Conservation (phyloP, 2,329 filamentous ascomycete species). For the Arthrobotrys sinensis region DNA sequence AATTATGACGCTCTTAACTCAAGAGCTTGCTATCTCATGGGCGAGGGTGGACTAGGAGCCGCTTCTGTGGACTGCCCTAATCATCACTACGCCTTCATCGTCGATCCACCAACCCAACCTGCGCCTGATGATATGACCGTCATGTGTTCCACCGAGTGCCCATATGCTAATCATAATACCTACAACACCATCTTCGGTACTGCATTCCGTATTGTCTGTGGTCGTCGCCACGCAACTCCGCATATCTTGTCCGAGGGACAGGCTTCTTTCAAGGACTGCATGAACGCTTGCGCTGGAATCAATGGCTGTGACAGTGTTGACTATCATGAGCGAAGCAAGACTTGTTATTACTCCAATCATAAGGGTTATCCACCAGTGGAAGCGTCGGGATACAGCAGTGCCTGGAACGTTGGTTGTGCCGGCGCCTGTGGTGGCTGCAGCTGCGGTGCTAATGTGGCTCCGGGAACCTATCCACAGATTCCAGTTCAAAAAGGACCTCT, state of each 20-base stretch:
- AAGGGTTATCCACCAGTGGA: conserved; percentile 47
- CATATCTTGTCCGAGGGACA: conserved; percentile 49
- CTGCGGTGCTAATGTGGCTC: conserved; percentile 32
- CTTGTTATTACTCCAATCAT: conserved; percentile 50
- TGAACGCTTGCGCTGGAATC: conserved; percentile 49
- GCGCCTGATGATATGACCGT: conserved; percentile 47
- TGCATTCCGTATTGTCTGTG: conserved; percentile 45
- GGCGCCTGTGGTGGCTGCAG: conserved; percentile 41
- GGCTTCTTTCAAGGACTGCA: conserved; percentile 48
- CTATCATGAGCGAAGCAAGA: conserved; percentile 48
- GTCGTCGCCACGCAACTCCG: conserved; percentile 44
- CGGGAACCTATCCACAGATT: conserved; percentile 28
- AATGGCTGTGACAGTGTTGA: conserved; percentile 53
- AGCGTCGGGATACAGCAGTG: conserved; percentile 42
- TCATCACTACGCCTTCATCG: conserved; percentile 46
- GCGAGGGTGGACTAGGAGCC: conserved; percentile 25
- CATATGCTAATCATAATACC: conserved; percentile 46
- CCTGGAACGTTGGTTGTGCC: conserved; percentile 46
- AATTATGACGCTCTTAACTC: conserved; percentile 35
- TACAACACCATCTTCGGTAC: conserved; percentile 46
- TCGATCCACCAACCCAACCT: conserved; percentile 46
- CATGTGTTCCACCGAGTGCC: conserved; percentile 50
- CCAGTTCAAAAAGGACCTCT: conserved; percentile 33
- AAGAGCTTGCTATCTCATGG: conserved; percentile 32
- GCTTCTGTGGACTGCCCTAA: conserved; percentile 14